A percentile compares a stretch with the other conserved stretches of the same genome.
Conservation (phyloP, 495 filamentous ascomycete genomes). For the Aspergillus coremiiformis region DNA sequence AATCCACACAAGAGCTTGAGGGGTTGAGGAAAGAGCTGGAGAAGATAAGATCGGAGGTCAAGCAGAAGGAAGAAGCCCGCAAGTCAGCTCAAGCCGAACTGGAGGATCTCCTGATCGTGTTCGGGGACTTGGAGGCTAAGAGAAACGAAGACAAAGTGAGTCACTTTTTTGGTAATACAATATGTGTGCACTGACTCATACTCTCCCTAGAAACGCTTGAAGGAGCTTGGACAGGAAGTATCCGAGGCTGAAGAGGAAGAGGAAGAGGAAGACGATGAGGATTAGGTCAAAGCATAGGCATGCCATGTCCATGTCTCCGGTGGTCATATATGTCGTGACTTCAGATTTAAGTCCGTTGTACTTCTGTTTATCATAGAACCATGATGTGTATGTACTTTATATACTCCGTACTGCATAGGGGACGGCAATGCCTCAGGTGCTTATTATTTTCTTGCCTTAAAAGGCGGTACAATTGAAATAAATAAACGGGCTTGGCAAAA, state of each 20-base stretch:
- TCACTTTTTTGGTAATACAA: slow-evolving; percentile 5
- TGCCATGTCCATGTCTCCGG: background rate
- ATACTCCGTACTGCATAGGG: no score
- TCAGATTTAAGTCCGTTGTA: background rate
- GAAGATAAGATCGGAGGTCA: slow-evolving; percentile 23
- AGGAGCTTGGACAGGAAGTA: slow-evolving; percentile 62
- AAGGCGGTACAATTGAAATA: background rate
- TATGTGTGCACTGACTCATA: slow-evolving; percentile 12
- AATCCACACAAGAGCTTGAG: slow-evolving; percentile 18
- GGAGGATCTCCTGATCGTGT: slow-evolving; percentile 79
- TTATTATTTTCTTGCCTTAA: background rate
- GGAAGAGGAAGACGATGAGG: slow-evolving; percentile 55
- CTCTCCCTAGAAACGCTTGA: slow-evolving; percentile 55
- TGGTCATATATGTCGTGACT: background rate
- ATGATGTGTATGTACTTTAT: background rate
- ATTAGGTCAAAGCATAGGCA: slow-evolving; percentile 10
- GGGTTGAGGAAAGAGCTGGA: slow-evolving; percentile 17
- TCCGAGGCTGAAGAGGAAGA: slow-evolving; percentile 76
- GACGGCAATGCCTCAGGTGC: background rate
- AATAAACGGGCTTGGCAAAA: slow-evolving; percentile 17
- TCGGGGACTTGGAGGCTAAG: slow-evolving; percentile 87
- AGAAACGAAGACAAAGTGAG: slow-evolving; percentile 70
- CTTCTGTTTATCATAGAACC: background rate
- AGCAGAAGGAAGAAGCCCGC: slow-evolving; percentile 57
- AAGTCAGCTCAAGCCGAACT: slow-evolving; percentile 61